Evolutionary conservation across 352 stramenopile genomes (phyloP).

Genomic region (Pythium dissotocum): DNA sequence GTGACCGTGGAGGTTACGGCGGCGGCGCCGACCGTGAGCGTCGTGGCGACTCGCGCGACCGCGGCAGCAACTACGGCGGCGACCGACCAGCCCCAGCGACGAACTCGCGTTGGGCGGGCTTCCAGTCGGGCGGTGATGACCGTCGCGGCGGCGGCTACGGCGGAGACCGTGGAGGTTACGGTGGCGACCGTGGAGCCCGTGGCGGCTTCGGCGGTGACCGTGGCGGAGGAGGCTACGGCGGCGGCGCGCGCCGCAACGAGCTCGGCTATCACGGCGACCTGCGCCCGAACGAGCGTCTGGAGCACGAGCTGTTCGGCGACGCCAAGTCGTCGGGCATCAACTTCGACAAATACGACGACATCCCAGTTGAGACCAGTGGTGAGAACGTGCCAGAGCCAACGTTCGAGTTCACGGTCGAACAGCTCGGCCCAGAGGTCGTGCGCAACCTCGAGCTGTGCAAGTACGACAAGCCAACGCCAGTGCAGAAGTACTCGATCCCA

Average conservation of each 20-base stretch:
- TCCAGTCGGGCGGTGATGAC: slow-evolving; percentile 24
- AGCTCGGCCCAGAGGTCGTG: slow-evolving; percentile 92
- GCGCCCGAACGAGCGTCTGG: slow-evolving; percentile 89
- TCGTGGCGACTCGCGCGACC: slow-evolving; percentile 18
- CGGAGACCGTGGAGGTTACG: slow-evolving; percentile 38
- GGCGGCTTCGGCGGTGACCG: slow-evolving; percentile 15
- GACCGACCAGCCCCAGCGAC: slow-evolving; percentile 7
- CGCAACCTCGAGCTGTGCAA: slow-evolving; percentile 92
- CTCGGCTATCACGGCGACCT: slow-evolving; percentile 97
- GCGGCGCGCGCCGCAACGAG: slow-evolving; percentile 87
- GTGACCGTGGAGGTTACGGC: slow-evolving; percentile 1
- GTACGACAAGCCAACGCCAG: slow-evolving; percentile 97
- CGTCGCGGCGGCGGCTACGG: slow-evolving; percentile 30
- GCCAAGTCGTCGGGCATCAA: slow-evolving; percentile 96
- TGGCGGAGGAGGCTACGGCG: slow-evolving; percentile 41
- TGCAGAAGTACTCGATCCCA: slow-evolving; percentile 99
- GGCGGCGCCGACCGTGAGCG: slow-evolving; percentile 16
- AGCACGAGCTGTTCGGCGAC: slow-evolving; percentile 93
- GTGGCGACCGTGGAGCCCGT: slow-evolving; percentile 29
- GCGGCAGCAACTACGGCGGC: slow-evolving; percentile 17
- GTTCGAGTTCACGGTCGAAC: slow-evolving; percentile 84
- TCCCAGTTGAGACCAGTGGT: slow-evolving; percentile 96
- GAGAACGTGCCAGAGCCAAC: slow-evolving; percentile 94
- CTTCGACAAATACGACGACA: slow-evolving; percentile 99
- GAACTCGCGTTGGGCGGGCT: slow-evolving; percentile 12